Evolutionary conservation across 257 asterid species (phyloP).

Genomic region (Craterostigma plantagineum): DNA sequence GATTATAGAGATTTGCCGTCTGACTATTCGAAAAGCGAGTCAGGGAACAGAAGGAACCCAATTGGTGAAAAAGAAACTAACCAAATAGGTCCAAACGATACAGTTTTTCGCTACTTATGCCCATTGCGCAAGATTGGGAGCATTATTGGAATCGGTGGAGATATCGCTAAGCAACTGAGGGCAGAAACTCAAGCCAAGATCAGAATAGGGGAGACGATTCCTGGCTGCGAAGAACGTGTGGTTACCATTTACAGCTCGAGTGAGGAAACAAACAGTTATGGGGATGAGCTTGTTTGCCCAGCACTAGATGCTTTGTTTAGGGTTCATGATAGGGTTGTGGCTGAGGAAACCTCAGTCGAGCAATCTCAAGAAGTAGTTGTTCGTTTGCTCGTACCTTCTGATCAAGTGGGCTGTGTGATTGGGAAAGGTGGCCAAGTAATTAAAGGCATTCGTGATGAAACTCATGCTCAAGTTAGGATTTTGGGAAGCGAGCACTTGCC

Average conservation of each 20-base stretch:
- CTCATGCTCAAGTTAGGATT: slow-evolving; percentile 66
- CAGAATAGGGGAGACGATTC: slow-evolving; percentile 67
- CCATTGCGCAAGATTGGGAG: slow-evolving; percentile 70
- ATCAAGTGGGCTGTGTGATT: slow-evolving; percentile 39
- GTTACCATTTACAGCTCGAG: slow-evolving; percentile 63
- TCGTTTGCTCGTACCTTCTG: slow-evolving; percentile 35
- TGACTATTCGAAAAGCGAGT: slow-evolving; percentile 30
- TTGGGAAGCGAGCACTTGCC: slow-evolving; percentile 74
- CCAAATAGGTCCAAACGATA: slow-evolving; percentile 47
- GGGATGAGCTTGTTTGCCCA: slow-evolving; percentile 38
- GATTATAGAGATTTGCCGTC: slow-evolving; percentile 33
- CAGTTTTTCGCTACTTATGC: slow-evolving; percentile 68
- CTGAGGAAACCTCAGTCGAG: slow-evolving; percentile 45
- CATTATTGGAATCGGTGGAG: slow-evolving; percentile 86
- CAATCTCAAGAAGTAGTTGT: slow-evolving; percentile 31
- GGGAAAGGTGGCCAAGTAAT: slow-evolving; percentile 42
- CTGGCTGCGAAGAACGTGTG: slow-evolving; percentile 86
- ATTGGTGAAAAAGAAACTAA: slow-evolving; percentile 52
- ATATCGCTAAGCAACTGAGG: slow-evolving; percentile 66
- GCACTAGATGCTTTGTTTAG: slow-evolving; percentile 78
- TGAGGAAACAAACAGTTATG: slow-evolving; percentile 58
- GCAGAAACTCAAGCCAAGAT: slow-evolving; percentile 70
- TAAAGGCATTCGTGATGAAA: slow-evolving; percentile 28
- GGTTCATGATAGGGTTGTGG: slow-evolving; percentile 56
- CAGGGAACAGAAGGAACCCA: slow-evolving; percentile 31